Conservation (phyloP, 805 yeast species). For the Metschnikowia matae region DNA sequence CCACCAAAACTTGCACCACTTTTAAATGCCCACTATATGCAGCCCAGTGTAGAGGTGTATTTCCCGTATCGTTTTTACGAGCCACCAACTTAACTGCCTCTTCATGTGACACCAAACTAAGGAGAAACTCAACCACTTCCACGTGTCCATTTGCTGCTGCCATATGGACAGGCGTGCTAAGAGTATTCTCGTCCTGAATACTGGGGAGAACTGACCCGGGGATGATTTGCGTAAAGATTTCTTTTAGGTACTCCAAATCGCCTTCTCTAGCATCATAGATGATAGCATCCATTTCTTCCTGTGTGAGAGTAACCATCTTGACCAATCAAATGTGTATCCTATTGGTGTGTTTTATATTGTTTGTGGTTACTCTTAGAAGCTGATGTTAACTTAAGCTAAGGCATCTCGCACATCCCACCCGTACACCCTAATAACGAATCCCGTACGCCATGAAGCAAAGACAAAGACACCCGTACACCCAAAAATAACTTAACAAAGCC, state of each 20-base stretch:
- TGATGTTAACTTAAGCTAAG: background rate
- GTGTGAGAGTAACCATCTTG: slow-evolving; percentile 33
- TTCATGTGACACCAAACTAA: slow-evolving; percentile 44
- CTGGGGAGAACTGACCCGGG: slow-evolving; percentile 34
- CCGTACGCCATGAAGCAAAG: too few species aligned
- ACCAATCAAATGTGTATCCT: too few species aligned
- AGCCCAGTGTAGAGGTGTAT: slow-evolving; percentile 97
- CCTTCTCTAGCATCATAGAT: slow-evolving; percentile 85
- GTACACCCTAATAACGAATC: background rate
- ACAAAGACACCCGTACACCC: background rate
- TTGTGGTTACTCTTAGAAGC: too few species aligned
- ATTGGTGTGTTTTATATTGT: background rate
- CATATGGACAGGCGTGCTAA: slow-evolving; percentile 84
- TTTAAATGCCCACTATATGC: slow-evolving; percentile 79
- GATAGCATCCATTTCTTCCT: slow-evolving; percentile 80
- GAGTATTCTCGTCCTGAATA: slow-evolving; percentile 60
- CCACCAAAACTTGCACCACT: slow-evolving; percentile 66
- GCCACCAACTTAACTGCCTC: slow-evolving; percentile 38
- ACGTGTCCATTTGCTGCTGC: slow-evolving; percentile 93
- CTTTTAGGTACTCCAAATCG: slow-evolving; percentile 71
- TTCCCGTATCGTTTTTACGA: slow-evolving; percentile 69
- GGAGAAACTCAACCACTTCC: slow-evolving; percentile 58
- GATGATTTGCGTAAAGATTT: slow-evolving; percentile 57
- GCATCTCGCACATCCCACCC: background rate
- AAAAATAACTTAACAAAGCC: too few species aligned